Percentiles rank a stretch among this genome's conserved stretches.
phyloP scores from a whole-genome alignment of 2,329 filamentous ascomycete species.

The Arthrobotrys iridis region DNA sequence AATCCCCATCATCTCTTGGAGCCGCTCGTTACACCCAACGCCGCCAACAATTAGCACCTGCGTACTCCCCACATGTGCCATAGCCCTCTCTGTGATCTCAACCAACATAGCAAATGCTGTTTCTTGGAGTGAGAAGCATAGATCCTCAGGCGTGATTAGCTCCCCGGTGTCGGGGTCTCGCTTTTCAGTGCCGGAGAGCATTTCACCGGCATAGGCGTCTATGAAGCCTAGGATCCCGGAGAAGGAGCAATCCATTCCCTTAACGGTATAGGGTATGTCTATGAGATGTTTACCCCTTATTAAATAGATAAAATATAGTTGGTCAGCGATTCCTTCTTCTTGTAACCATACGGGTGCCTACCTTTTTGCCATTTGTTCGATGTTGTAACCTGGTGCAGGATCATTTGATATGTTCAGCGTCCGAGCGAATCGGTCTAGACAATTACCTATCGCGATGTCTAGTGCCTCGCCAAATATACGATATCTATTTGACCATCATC shows the following conservation, averaged over 20 bases:
- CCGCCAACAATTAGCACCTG: slow-evolving; percentile 96
- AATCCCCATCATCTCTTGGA: slow-evolving; percentile 98
- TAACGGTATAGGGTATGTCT: slow-evolving; percentile 93
- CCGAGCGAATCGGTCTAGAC: slow-evolving; percentile 92
- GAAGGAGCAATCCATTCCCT: slow-evolving; percentile 98
- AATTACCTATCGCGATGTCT: slow-evolving; percentile 97
- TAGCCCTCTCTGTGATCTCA: slow-evolving; percentile 96
- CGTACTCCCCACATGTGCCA: slow-evolving; percentile 92
- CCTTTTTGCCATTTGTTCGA: slow-evolving; percentile 88
- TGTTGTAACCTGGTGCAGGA: slow-evolving; percentile 96
- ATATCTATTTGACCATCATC: slow-evolving; percentile 65
- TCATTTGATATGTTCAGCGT: slow-evolving; percentile 93
- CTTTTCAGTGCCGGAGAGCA: slow-evolving; percentile 64
- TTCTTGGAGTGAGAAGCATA: slow-evolving; percentile 95
- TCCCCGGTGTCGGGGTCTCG: slow-evolving; percentile 59
- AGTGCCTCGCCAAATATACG: slow-evolving; percentile 98
- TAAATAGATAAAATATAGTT: background rate
- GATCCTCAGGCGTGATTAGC: slow-evolving; percentile 78
- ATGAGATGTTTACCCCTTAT: slow-evolving; percentile 72
- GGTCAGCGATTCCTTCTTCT: background rate
- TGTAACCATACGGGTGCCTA: slow-evolving; percentile 2
- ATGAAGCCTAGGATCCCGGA: slow-evolving; percentile 87
- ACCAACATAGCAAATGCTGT: slow-evolving; percentile 97
- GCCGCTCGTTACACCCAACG: slow-evolving; percentile 90
- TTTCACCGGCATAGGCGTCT: slow-evolving; percentile 79